Evolutionary conservation across 768 basidiomycete species (phyloP).

Genomic region (Suillus ampliporus): DNA sequence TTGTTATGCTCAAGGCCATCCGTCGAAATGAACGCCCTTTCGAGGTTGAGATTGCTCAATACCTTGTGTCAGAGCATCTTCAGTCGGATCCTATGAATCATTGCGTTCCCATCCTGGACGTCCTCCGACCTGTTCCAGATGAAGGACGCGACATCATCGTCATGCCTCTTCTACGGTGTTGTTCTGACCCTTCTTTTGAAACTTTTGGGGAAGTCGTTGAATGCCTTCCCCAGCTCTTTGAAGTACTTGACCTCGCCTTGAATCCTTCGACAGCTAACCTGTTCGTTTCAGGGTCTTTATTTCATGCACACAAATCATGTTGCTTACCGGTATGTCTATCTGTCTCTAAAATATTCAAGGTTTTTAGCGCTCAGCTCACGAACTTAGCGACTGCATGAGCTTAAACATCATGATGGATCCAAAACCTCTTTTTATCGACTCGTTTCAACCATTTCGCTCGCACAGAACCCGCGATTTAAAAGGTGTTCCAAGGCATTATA

Average conservation of each 20-base stretch:
- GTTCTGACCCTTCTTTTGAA: constrained; percentile 24
- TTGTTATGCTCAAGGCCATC: too few relatives aligned
- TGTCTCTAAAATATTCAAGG: too few relatives aligned
- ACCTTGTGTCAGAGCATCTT: constrained; percentile 9
- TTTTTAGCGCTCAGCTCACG: too few relatives aligned
- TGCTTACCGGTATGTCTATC: constrained; percentile 38
- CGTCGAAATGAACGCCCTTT: background rate
- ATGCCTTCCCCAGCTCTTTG: constrained; percentile 29
- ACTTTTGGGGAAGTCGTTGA: constrained; percentile 32
- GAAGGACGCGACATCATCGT: constrained; percentile 28
- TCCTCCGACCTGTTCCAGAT: constrained; percentile 1
- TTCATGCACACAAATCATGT: constrained; percentile 44
- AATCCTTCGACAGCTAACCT: background rate
- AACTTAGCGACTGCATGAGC: constrained; percentile 11
- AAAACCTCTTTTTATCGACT: constrained; percentile 11
- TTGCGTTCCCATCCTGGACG: constrained; percentile 17
- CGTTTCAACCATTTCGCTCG: constrained; percentile 11
- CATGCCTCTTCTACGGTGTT: constrained; percentile 30
- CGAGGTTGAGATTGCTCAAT: constrained; percentile 16
- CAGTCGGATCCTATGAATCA: constrained; percentile 16
- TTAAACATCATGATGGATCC: constrained; percentile 25
- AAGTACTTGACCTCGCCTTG: constrained; percentile 7
- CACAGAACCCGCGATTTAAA: background rate
- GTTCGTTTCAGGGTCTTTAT: constrained; percentile 32
- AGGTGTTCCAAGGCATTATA: constrained; percentile 12